These are phyloP conservation scores for Fusarium tricinctum DNA, from an alignment of 2,329 filamentous ascomycete genomes.

Conservation along the genomic window DNA sequence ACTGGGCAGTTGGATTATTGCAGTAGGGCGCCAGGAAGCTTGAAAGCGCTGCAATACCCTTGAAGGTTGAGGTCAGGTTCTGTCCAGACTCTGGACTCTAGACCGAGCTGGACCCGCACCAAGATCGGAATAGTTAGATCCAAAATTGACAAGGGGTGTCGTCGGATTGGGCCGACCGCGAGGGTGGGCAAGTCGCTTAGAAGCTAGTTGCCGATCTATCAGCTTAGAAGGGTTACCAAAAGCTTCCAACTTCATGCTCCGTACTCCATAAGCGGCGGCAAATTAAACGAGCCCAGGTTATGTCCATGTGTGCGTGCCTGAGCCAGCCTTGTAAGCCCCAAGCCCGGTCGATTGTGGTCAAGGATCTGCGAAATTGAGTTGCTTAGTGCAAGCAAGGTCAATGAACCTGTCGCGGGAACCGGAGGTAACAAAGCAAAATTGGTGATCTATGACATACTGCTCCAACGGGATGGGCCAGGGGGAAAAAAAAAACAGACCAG, in stretches of 20 bases:
- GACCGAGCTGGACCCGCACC: constrained; percentile 43
- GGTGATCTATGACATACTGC: background rate
- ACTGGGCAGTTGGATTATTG: constrained; percentile 13
- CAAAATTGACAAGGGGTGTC: constrained; percentile 43
- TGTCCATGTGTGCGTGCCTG: constrained; percentile 23
- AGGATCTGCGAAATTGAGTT: constrained; percentile 33
- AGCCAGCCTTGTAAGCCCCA: constrained; percentile 29
- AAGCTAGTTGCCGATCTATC: constrained; percentile 49
- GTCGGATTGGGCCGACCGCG: constrained; percentile 48
- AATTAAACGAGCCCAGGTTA: constrained; percentile 26
- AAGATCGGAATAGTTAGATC: constrained; percentile 49
- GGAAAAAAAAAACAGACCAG: constrained; percentile 9
- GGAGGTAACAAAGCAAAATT: background rate
- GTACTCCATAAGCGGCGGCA: constrained; percentile 24
- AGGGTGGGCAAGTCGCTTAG: constrained; percentile 45
- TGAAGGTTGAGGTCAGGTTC: constrained; percentile 15
- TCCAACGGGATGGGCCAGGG: background rate
- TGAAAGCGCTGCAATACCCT: constrained; percentile 6
- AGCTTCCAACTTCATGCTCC: constrained; percentile 24
- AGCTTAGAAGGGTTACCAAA: constrained; percentile 39
- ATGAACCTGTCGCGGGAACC: background rate
- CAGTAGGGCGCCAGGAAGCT: background rate
- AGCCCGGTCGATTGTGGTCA: constrained; percentile 10
- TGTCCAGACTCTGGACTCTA: constrained; percentile 5
- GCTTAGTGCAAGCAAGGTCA: background rate